phyloP scores from a whole-genome alignment of 495 filamentous ascomycete genomes.

The Xanthoparmelia taractica region DNA sequence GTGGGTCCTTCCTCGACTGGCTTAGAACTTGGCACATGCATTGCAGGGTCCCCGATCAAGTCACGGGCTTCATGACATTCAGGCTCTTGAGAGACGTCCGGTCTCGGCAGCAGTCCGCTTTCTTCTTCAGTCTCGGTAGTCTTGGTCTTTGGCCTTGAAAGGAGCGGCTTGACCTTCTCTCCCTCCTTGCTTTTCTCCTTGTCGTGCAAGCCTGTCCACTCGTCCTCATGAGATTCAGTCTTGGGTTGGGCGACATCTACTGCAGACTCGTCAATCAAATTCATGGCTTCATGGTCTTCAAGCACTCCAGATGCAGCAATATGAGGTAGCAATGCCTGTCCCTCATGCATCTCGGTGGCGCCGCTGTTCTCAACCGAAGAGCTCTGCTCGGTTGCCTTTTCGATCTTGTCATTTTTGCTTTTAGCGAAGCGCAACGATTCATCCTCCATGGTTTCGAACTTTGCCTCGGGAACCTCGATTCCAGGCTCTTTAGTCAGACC shows the following conservation, averaged over 20 bases:
- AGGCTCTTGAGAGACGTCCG: not conserved
- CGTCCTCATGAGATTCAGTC: not conserved
- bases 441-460: not conserved
- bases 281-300: not conserved
- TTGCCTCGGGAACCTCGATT: not conserved
- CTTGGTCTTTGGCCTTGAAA: not conserved
- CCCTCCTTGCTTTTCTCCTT: not conserved
- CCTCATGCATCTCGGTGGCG: not conserved
- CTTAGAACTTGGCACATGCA: not conserved
- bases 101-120: not conserved
- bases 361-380: not conserved
- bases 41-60: not conserved
- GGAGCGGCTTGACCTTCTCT: not conserved
- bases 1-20: not conserved
- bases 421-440: constrained; percentile 21
- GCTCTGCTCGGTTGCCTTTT: constrained; percentile 4
- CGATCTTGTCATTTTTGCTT: constrained; percentile 28
- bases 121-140: not conserved
- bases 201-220: not conserved
- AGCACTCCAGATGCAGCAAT: not conserved
- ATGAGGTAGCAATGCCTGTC: not conserved
- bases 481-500: not conserved
- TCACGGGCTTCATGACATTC: not conserved
- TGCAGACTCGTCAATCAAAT: not conserved
- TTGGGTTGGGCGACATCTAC: not conserved